phyloP scores from a whole-genome alignment of 305 asterid genomes.

The Fraxinus platypoda region DNA sequence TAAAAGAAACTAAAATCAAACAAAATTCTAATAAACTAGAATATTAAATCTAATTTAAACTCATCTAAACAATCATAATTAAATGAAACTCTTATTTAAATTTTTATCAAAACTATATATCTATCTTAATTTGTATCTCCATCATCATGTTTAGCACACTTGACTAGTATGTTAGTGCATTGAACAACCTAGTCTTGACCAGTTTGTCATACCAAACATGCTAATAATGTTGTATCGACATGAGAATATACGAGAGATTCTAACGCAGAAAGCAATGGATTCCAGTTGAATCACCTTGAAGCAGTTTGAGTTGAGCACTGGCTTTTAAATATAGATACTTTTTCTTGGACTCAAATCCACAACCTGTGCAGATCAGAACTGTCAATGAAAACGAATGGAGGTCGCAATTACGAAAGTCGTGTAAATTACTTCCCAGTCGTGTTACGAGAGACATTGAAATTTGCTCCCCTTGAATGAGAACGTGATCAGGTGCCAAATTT shows the following conservation, averaged over 20 bases:
- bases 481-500: slow-evolving; percentile 52
- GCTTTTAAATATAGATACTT: slow-evolving; percentile 53
- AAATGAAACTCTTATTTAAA: background rate
- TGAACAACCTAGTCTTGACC: background rate
- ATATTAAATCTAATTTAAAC: background rate
- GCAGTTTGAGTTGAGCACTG: slow-evolving; percentile 48
- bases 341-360: slow-evolving; percentile 64
- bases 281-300: slow-evolving; percentile 62
- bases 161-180: background rate
- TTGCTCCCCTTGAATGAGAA: slow-evolving; percentile 34
- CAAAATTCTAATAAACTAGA: background rate
- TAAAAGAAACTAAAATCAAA: background rate
- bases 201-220: background rate
- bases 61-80: background rate
- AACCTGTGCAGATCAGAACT: slow-evolving; percentile 29
- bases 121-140: background rate
- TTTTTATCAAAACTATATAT: background rate
- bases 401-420: background rate
- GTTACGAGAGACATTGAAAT: slow-evolving; percentile 37
- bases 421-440: slow-evolving; percentile 33
- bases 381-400: background rate
- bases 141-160: background rate
- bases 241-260: background rate
- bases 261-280: slow-evolving; percentile 54
- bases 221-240: background rate